phyloP scores from a whole-genome alignment of 2,329 filamentous ascomycete genomes.

The Alternaria sp. region DNA sequence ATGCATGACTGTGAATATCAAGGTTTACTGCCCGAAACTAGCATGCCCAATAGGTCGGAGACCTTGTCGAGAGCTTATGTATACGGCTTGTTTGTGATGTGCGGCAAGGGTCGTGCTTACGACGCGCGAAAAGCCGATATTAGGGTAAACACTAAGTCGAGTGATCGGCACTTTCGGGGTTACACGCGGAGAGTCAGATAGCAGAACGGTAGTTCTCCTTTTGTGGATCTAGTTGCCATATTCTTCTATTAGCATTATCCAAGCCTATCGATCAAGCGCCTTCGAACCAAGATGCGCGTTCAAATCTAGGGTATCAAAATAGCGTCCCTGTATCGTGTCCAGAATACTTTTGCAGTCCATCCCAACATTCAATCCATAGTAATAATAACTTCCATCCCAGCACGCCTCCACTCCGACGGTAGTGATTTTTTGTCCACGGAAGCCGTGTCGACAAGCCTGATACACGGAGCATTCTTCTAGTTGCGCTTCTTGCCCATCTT shows the following conservation, averaged over 20 bases:
- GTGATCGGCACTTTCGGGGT: neutral
- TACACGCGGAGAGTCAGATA: neutral
- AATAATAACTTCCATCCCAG: neutral
- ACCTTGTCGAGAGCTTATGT: neutral
- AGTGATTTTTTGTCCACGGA: neutral
- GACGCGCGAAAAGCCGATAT: neutral
- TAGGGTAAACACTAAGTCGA: neutral
- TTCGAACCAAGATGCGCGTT: neutral
- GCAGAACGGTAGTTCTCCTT: neutral
- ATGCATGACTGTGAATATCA: neutral
- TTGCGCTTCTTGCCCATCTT: constrained; percentile 39
- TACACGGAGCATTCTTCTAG: constrained; percentile 24
- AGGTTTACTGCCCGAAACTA: neutral
- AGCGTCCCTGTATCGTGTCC: neutral
- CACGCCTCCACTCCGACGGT: neutral
- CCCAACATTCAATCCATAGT: neutral
- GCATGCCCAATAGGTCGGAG: neutral
- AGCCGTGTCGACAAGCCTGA: neutral
- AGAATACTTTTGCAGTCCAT: neutral
- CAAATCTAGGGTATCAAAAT: constrained; percentile 13
- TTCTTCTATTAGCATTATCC: constrained; percentile 11
- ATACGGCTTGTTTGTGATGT: neutral
- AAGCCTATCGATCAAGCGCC: constrained; percentile 1
- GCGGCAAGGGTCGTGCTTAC: constrained; percentile 4
- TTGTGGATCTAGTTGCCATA: neutral